phyloP scores from a whole-genome alignment of 495 filamentous ascomycete genomes.

The Talaromyces liani region DNA sequence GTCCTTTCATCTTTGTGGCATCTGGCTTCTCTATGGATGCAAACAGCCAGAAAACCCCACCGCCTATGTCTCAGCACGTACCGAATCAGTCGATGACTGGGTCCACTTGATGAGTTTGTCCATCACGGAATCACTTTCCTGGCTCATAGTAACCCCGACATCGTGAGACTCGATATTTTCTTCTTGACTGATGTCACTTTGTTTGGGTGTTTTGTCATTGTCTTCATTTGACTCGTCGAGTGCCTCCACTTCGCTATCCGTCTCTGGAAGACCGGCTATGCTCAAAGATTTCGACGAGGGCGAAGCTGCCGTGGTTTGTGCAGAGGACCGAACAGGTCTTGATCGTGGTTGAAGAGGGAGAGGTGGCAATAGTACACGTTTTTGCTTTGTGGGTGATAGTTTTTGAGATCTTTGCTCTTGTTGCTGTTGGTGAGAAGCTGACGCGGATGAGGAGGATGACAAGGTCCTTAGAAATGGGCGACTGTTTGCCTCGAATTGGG shows the following conservation, averaged over 20 bases:
- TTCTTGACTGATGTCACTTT: not conserved
- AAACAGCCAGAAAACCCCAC: not conserved
- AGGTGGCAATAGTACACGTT: conserved; percentile 6
- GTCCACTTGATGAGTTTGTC: conserved; percentile 5
- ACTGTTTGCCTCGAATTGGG: conserved; percentile 38
- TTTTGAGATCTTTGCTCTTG: conserved; percentile 2
- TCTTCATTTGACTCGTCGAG: conserved; percentile 5
- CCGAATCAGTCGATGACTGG: conserved; percentile 5
- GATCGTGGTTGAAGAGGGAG: conserved; percentile 7
- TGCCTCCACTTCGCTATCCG: conserved; percentile 6
- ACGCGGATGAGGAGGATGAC: conserved; percentile 15
- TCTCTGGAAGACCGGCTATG: not conserved
- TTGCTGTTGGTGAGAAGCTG: conserved; percentile 10
- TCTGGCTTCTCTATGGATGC: not conserved
- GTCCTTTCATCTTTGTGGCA: not conserved
- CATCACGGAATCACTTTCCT: conserved; percentile 5
- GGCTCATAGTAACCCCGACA: not conserved
- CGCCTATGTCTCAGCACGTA: not conserved
- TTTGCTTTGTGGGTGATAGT: conserved; percentile 14
- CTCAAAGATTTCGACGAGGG: not conserved
- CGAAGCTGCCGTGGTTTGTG: not conserved
- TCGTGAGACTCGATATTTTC: not conserved
- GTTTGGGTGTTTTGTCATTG: conserved; percentile 9
- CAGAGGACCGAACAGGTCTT: conserved; percentile 5
- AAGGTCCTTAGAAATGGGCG: conserved; percentile 29